phyloP scores from a whole-genome alignment of 768 basidiomycete genomes.

The Suillus fuscotomentosus region DNA sequence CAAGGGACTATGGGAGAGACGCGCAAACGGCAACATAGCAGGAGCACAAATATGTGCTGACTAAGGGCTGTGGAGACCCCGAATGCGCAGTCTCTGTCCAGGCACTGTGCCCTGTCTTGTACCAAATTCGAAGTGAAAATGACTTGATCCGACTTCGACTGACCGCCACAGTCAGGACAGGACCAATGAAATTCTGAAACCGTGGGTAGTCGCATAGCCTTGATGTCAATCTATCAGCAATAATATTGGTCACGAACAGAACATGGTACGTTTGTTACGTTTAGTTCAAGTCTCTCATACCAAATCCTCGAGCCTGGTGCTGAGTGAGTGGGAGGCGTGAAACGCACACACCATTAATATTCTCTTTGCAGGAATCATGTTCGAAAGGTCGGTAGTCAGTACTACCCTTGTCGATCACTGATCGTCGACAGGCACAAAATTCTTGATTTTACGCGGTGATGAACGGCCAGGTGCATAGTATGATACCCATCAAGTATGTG shows the following conservation, averaged over 20 bases:
- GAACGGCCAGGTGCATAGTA: neutral
- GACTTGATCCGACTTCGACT: neutral
- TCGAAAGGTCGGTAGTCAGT: neutral
- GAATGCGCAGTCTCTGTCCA: too few relatives aligned
- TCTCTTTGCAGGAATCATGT: neutral
- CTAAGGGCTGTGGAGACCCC: too few relatives aligned
- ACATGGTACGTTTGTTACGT: too few relatives aligned
- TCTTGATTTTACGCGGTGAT: neutral
- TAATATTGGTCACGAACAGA: too few relatives aligned
- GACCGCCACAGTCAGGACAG: neutral
- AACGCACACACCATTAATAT: neutral
- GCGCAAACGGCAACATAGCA: neutral
- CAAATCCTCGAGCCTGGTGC: neutral
- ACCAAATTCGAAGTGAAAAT: neutral
- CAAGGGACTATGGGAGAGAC: neutral
- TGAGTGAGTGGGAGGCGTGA: neutral
- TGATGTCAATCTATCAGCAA: neutral
- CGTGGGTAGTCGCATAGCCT: neutral
- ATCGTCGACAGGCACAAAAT: neutral
- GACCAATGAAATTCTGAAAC: neutral
- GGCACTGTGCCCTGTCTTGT: neutral
- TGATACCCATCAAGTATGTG: neutral
- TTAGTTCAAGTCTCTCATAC: neutral
- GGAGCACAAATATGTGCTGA: too few relatives aligned
- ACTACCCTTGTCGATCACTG: neutral